Base-by-base conservation (phyloP, 257 asterid genomes). In the Ballota nigra region DNA sequence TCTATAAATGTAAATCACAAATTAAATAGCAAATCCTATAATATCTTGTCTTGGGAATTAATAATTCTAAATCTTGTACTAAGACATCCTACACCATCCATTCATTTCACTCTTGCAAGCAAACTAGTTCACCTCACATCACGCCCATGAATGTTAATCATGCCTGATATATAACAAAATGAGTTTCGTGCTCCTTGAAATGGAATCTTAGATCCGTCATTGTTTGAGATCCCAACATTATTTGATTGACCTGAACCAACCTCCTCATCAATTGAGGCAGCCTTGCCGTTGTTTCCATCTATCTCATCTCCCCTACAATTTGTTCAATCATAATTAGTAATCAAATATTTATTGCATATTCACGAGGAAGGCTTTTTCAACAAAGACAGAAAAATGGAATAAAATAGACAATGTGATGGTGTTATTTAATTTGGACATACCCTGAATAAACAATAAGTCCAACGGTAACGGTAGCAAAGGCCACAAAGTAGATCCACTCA, bases 401-500 rank as follows among this genome's bases (percentile, higher is more conserved):
- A n/a, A n/a, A n/a, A n/a, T n/a, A n/a, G n/a, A n/a, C n/a, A n/a
- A n/a, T n/a, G n/a, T n/a, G n/a, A n/a, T n/a, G n/a, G n/a, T n/a
- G n/a, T n/a, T n/a, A n/a, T n/a, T n/a, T n/a, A n/a, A n/a, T 77
- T 66, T 43, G 19, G 57, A 58, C 84, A 29, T 93, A 94, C 97
- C 88, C 82, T 40, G 97, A 91, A 78, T 94, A 94, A 59, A 94
- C 87, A 13, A 94, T 5, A 20, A 94, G 96, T 24, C 98, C 98
- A 55, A 88, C 68, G 8, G 82, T 82, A 63, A 94, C 98, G 51
- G 88, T 92, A 60, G 81, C 96, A 77, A 94, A 94, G 65, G 98
- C 97, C 51, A 89, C 80, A 40, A 79, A 94, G 71, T 94, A 94
- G 88, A 94, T 79, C 98, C 97, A 94, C 74, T 94, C 98, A 58